Conservation (phyloP, 805 yeast genomes). For the Candida maesae region DNA sequence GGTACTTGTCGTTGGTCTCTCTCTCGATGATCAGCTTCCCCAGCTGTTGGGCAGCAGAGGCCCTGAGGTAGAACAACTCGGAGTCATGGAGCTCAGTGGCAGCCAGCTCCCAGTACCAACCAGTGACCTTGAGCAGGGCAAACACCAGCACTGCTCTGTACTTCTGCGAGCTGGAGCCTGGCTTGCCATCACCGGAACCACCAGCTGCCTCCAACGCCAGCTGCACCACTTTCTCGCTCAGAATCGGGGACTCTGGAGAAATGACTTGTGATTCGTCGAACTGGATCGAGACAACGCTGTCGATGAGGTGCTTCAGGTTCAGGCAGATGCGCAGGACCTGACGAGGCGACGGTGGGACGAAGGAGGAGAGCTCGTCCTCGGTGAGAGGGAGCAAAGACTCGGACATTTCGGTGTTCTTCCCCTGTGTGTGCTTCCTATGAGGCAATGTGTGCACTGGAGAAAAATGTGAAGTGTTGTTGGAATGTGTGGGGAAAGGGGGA, state of each 20-base stretch:
- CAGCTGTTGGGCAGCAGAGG: conserved; percentile 66
- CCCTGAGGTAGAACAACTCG: conserved; percentile 55
- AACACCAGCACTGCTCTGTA: conserved; percentile 69
- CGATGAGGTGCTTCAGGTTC: conserved; percentile 70
- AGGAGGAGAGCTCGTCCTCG: conserved; percentile 20
- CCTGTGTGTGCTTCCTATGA: neutral
- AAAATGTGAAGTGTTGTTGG: no score
- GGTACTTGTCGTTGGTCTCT: conserved; percentile 48
- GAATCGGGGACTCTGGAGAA: conserved; percentile 53
- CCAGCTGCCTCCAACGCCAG: conserved; percentile 76
- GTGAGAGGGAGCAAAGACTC: conserved; percentile 18
- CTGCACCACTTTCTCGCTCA: conserved; percentile 54
- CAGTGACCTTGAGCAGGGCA: conserved; percentile 68
- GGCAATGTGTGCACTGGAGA: no score
- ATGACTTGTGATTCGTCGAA: conserved; percentile 47
- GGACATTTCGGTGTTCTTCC: conserved; percentile 5
- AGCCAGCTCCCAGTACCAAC: conserved; percentile 69
- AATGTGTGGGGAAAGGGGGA: no score
- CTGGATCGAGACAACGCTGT: conserved; percentile 65
- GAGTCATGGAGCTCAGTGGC: conserved; percentile 62
- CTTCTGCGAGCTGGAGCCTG: conserved; percentile 51
- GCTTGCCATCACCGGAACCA: conserved; percentile 59
- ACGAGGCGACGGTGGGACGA: conserved; percentile 50
- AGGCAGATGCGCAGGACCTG: conserved; percentile 68
- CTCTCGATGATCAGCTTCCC: conserved; percentile 68